These are phyloP conservation scores for Phallus indusiatus DNA, from an alignment of 768 basidiomycete species.

Conservation along the genomic window DNA sequence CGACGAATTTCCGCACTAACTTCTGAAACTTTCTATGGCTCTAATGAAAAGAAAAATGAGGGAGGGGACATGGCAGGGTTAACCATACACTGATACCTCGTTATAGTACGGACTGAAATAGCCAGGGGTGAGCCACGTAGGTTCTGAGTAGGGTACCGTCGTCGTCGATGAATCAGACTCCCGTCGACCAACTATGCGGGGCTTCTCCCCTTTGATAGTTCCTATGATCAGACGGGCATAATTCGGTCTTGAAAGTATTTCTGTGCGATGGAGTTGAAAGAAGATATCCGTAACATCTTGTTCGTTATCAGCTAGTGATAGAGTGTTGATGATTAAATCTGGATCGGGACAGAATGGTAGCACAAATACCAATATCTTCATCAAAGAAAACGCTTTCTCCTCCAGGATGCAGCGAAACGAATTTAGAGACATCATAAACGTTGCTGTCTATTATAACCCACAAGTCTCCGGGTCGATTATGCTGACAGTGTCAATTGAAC, in stretches of 20 bases:
- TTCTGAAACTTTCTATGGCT: conserved; percentile 52
- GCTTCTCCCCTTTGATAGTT: conserved; percentile 52
- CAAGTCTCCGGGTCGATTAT: conserved; percentile 74
- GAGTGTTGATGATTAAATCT: not conserved
- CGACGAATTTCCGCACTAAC: conserved; percentile 55
- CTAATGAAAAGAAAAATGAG: conserved; percentile 23
- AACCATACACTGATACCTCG: conserved; percentile 35
- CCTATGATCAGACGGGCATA: conserved; percentile 70
- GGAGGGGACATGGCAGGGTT: not conserved
- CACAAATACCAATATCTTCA: conserved; percentile 55
- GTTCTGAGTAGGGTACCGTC: conserved; percentile 80
- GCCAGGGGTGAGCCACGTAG: conserved; percentile 66
- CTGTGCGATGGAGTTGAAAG: conserved; percentile 80
- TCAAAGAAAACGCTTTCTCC: conserved; percentile 73
- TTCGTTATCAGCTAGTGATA: conserved; percentile 41
- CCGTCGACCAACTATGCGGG: conserved; percentile 37
- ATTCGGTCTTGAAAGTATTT: conserved; percentile 69
- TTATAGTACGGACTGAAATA: conserved; percentile 73
- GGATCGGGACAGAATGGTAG: not conserved
- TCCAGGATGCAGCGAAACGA: conserved; percentile 76
- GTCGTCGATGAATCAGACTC: conserved; percentile 46
- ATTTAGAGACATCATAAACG: conserved; percentile 75
- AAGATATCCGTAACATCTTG: conserved; percentile 84
- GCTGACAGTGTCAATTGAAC: conserved; percentile 29
- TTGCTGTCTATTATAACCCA: conserved; percentile 82